A percentile compares a stretch with the other conserved stretches of the same genome.
Evolutionary conservation across 2,329 filamentous ascomycete genomes (phyloP).

Genomic region (Falciphora oryzae): DNA sequence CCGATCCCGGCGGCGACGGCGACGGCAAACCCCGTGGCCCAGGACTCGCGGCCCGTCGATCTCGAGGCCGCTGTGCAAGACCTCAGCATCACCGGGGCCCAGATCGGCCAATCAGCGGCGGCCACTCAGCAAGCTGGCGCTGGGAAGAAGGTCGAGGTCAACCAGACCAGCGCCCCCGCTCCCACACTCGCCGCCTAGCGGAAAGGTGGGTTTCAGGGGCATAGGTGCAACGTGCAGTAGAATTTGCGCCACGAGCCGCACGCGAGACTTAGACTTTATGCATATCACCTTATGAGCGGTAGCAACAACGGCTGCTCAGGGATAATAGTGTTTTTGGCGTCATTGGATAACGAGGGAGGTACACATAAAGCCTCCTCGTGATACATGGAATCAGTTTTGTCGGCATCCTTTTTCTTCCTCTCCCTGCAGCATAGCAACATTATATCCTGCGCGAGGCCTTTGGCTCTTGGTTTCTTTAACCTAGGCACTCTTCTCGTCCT

Average conservation of each 20-base stretch:
- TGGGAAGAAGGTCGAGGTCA: not conserved
- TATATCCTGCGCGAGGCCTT: not conserved
- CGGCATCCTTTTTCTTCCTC: not conserved
- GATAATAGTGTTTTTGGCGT: not conserved
- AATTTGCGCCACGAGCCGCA: not conserved
- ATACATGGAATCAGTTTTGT: not conserved
- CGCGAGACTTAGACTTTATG: not conserved
- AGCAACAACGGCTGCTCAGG: too few relatives aligned
- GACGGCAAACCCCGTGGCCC: not conserved
- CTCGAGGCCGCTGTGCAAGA: constrained; percentile 14
- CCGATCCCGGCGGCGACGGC: not conserved
- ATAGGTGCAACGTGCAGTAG: not conserved
- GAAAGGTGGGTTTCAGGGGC: not conserved
- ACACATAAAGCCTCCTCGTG: not conserved
- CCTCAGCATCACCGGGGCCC: constrained; percentile 16
- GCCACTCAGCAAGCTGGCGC: not conserved
- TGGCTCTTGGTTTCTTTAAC: not conserved
- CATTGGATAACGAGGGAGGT: not conserved
- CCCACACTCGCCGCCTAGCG: constrained; percentile 2
- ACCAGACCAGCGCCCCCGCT: not conserved
- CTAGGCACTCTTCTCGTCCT: not conserved
- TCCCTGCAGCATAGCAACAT: not conserved
- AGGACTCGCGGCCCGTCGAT: not conserved
- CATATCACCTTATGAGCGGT: not conserved
- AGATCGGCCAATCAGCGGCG: not conserved